These are phyloP conservation scores for Chalara sp. DNA, from an alignment of 2,329 filamentous ascomycete genomes.

Conservation along the genomic window DNA sequence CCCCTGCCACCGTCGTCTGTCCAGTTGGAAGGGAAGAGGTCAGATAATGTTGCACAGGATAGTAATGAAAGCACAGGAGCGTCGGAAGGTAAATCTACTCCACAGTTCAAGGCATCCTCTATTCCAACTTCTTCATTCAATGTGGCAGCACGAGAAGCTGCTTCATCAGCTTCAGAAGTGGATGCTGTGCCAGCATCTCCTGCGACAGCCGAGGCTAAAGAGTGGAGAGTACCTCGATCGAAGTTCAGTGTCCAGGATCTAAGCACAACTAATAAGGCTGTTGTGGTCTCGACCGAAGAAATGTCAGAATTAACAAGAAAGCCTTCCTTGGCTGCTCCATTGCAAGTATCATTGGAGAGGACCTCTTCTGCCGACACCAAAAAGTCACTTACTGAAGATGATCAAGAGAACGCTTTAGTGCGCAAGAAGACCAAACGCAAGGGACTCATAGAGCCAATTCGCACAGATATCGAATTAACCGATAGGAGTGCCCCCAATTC, in stretches of 20 bases:
- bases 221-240: slow-evolving; percentile 20
- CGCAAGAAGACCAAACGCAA: slow-evolving; percentile 13
- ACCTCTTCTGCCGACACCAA: slow-evolving; percentile 24
- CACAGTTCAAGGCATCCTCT: too few species aligned
- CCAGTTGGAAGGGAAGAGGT: too few species aligned
- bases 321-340: neutral
- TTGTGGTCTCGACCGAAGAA: slow-evolving; percentile 6
- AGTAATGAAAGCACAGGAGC: too few species aligned
- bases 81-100: too few species aligned
- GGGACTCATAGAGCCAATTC: slow-evolving; percentile 44
- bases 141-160: neutral
- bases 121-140: neutral
- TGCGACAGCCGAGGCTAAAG: slow-evolving; percentile 5
- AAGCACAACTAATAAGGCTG: slow-evolving; percentile 4
- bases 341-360: slow-evolving; percentile 28
- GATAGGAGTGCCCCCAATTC: slow-evolving; percentile 27
- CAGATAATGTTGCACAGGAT: too few species aligned
- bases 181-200: slow-evolving; percentile 1
- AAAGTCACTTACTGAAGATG: slow-evolving; percentile 17
- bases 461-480: slow-evolving; percentile 36
- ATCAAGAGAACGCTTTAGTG: slow-evolving; percentile 11
- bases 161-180: neutral
- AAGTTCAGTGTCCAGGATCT: slow-evolving; percentile 22
- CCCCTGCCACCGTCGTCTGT: too few species aligned
- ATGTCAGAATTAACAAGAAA: slow-evolving; percentile 2